phyloP scores from a whole-genome alignment of 1,284 basidiomycete species.

The Fomitiporia mediterranea region DNA sequence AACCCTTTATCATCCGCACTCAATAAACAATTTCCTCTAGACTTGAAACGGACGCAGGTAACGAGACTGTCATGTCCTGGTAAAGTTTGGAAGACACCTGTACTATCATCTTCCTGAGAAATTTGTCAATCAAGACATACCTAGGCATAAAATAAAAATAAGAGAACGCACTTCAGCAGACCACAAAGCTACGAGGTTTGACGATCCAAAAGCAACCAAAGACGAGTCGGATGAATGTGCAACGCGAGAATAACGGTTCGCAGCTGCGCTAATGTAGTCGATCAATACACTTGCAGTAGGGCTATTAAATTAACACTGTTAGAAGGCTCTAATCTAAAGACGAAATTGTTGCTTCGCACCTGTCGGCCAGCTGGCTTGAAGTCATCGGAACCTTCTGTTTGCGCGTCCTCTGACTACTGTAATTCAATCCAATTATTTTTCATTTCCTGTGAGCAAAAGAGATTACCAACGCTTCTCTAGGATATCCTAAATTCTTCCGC shows the following conservation, averaged over 20 bases:
- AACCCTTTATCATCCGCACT: slow-evolving; percentile 74
- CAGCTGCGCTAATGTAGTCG: slow-evolving; percentile 72
- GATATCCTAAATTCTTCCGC: too few species aligned
- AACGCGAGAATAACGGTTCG: slow-evolving; percentile 70
- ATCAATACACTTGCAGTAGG: background rate
- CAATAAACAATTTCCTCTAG: slow-evolving; percentile 38
- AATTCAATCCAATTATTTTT: too few species aligned
- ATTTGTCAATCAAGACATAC: slow-evolving; percentile 14
- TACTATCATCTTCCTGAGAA: slow-evolving; percentile 42
- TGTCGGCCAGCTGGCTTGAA: background rate
- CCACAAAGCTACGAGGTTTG: slow-evolving; percentile 79
- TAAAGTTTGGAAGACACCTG: slow-evolving; percentile 64
- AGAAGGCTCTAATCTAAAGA: background rate
- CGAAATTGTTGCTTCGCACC: background rate
- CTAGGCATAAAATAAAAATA: slow-evolving; percentile 10
- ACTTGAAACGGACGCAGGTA: slow-evolving; percentile 67
- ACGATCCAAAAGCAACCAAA: slow-evolving; percentile 73
- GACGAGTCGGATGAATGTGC: slow-evolving; percentile 53
- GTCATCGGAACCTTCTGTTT: background rate
- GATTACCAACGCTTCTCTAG: too few species aligned
- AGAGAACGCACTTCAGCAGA: slow-evolving; percentile 43
- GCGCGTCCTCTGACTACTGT: too few species aligned
- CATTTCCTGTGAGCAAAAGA: too few species aligned
- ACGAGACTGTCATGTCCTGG: slow-evolving; percentile 72
- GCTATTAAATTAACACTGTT: slow-evolving; percentile 26